phyloP scores from a whole-genome alignment of 306 rosid species.

The Inga laurina region DNA sequence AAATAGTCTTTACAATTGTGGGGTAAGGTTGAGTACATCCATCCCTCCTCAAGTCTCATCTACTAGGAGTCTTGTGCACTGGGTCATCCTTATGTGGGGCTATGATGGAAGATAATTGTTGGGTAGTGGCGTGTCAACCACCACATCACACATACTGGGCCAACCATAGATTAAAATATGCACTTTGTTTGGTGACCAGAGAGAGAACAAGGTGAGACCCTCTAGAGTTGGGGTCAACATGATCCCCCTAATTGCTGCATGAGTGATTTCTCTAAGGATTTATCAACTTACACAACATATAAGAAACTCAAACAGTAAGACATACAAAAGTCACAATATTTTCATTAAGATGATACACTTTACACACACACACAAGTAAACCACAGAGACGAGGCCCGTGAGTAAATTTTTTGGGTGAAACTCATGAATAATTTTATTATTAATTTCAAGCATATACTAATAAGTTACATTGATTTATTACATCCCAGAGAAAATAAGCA shows the following conservation, averaged over 20 bases:
- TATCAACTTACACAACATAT: neutral
- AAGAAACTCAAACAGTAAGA: neutral
- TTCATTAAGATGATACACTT: neutral
- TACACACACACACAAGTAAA: too few species aligned
- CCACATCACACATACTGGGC: too few species aligned
- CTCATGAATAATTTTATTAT: neutral
- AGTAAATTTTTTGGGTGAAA: neutral
- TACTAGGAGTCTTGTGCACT: fast-evolving
- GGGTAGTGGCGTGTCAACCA: too few species aligned
- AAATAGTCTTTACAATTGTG: too few species aligned
- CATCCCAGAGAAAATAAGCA: neutral
- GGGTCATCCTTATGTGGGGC: too few species aligned
- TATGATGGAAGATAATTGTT: too few species aligned
- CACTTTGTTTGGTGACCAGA: too few species aligned
- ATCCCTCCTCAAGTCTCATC: too few species aligned
- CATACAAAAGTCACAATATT: neutral
- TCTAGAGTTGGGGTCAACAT: neutral
- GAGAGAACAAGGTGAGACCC: too few species aligned
- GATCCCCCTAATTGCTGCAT: neutral
- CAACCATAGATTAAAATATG: too few species aligned
- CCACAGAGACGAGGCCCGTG: neutral
- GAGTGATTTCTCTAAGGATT: too few species aligned
- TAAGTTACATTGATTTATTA: neutral
- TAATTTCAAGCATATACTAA: neutral
- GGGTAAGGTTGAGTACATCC: too few species aligned